Evolutionary conservation across 2,329 filamentous ascomycete genomes (phyloP).

Genomic region (Diaporthe sp.): DNA sequence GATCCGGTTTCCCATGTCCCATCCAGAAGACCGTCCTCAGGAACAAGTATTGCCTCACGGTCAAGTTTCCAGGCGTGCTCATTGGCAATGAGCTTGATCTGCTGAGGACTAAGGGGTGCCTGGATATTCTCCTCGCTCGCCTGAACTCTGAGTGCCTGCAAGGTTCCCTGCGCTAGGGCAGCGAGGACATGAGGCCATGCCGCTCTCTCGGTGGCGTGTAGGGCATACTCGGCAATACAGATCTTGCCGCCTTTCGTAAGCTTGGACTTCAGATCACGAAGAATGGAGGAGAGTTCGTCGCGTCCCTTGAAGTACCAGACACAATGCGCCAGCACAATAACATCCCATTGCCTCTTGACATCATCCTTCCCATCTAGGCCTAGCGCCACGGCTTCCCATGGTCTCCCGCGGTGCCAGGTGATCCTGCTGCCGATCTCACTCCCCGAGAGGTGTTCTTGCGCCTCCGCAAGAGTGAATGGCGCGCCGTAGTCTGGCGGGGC

Average conservation of each 20-base stretch:
- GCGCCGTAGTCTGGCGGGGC: constrained; percentile 61
- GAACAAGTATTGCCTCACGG: constrained; percentile 51
- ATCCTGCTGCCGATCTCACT: constrained; percentile 56
- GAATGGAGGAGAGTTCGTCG: constrained; percentile 50
- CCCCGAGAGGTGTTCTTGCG: constrained; percentile 58
- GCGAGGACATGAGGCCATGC: constrained; percentile 64
- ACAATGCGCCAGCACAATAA: constrained; percentile 62
- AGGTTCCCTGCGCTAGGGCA: constrained; percentile 56
- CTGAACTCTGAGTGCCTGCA: constrained; percentile 55
- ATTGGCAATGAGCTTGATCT: constrained; percentile 52
- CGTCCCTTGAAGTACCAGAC: constrained; percentile 66
- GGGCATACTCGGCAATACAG: constrained; percentile 60
- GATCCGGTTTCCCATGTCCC: constrained; percentile 60
- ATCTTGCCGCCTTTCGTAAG: constrained; percentile 46
- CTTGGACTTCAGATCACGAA: constrained; percentile 51
- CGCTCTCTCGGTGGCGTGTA: constrained; percentile 53
- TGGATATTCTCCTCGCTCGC: constrained; percentile 60
- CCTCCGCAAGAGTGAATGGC: constrained; percentile 62
- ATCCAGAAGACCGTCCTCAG: constrained; percentile 56
- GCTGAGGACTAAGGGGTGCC: constrained; percentile 56
- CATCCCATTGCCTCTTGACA: constrained; percentile 53
- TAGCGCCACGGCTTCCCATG: constrained; percentile 50
- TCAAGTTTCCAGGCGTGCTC: constrained; percentile 53
- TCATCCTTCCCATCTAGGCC: constrained; percentile 23
- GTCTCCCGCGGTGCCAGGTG: constrained; percentile 55